These are phyloP conservation scores for Lomentospora prolificans DNA, from an alignment of 2,329 filamentous ascomycete genomes.

Conservation along the genomic window DNA sequence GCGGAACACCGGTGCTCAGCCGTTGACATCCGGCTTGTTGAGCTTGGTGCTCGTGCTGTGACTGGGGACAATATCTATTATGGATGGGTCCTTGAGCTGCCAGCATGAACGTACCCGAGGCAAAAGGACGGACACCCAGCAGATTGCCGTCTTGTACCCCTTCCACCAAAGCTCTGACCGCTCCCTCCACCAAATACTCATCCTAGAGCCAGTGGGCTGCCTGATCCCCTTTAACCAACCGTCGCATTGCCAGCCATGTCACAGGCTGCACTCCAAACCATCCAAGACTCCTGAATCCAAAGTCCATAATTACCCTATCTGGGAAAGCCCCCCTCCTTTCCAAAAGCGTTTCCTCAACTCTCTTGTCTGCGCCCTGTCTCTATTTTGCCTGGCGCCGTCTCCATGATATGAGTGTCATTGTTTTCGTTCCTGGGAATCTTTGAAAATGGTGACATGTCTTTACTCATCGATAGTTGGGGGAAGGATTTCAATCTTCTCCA, in stretches of 20 bases:
- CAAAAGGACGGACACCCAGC: too few species aligned
- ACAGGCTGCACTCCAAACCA: constrained; percentile 6
- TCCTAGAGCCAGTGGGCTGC: neutral
- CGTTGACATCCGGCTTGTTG: neutral
- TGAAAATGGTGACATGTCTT: neutral
- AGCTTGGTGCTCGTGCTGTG: too few species aligned
- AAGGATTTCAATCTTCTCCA: neutral
- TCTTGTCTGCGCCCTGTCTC: neutral
- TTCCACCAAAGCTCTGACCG: constrained; percentile 4
- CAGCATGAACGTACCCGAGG: too few species aligned
- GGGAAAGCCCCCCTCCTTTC: too few species aligned
- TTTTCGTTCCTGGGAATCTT: neutral
- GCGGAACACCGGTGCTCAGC: neutral
- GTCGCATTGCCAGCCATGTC: constrained; percentile 8
- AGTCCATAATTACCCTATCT: neutral
- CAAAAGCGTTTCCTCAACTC: too few species aligned
- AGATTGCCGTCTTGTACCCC: too few species aligned
- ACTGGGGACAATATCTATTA: too few species aligned
- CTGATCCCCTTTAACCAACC: neutral
- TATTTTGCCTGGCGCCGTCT: neutral
- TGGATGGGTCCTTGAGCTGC: too few species aligned
- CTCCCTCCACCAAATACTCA: neutral
- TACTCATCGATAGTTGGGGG: neutral
- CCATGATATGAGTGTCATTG: neutral
- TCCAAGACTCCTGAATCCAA: constrained; percentile 5